Conservation (phyloP, 1,284 basidiomycete genomes). For the Sanghuangporus sanghuang region DNA sequence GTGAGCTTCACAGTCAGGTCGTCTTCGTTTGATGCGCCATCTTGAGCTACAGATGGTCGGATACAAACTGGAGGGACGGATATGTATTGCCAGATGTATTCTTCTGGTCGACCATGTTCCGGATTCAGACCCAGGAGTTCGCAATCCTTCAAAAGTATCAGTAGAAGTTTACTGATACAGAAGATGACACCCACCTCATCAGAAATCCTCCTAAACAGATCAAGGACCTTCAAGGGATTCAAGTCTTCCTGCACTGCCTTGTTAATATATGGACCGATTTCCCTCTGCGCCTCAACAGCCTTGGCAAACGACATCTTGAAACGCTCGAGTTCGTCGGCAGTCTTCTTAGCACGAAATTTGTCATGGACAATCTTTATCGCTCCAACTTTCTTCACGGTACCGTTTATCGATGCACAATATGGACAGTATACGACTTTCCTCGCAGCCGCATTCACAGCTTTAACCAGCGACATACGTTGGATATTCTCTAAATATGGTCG, state of each 20-base stretch:
- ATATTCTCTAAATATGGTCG: constrained; percentile 91
- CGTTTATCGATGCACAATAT: constrained; percentile 91
- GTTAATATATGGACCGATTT: constrained; percentile 80
- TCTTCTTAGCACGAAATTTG: constrained; percentile 95
- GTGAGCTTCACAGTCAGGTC: constrained; percentile 97
- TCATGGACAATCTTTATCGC: constrained; percentile 96
- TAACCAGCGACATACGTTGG: constrained; percentile 80
- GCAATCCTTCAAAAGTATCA: constrained; percentile 61
- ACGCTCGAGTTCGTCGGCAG: constrained; percentile 81
- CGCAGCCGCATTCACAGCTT: constrained; percentile 85
- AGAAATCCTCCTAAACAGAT: constrained; percentile 90
- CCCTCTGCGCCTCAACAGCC: constrained; percentile 85
- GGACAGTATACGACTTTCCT: constrained; percentile 93
- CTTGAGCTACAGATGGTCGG: constrained; percentile 94
- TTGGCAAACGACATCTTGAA: constrained; percentile 84
- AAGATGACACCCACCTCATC: constrained; percentile 64
- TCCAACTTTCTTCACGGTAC: constrained; percentile 95
- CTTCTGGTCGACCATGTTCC: constrained; percentile 88
- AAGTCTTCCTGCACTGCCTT: constrained; percentile 92
- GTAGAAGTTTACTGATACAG: neutral
- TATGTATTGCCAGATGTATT: constrained; percentile 99
- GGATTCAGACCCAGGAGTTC: constrained; percentile 92
- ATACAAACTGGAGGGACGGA: constrained; percentile 98
- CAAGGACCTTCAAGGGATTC: constrained; percentile 91
- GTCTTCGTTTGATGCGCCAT: constrained; percentile 97